phyloP scores from a whole-genome alignment of 108 stramenopile genomes.

The Skeletonema menzelii region DNA sequence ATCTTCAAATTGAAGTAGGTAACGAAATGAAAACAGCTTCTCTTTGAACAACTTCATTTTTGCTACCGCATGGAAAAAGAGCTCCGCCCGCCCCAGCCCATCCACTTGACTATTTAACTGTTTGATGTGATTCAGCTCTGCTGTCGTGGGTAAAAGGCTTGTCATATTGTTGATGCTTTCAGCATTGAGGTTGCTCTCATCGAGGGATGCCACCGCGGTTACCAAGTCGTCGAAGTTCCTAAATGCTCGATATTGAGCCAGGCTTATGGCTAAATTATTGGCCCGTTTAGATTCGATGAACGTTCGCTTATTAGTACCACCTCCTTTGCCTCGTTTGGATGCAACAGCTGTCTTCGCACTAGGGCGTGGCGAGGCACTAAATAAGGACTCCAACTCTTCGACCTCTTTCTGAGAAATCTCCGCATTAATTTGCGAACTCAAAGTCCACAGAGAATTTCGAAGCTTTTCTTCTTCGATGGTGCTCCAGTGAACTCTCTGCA shows the following conservation, averaged over 20 bases:
- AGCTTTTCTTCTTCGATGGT: constrained; percentile 38
- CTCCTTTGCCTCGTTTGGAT: not conserved
- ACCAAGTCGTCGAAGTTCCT: constrained; percentile 24
- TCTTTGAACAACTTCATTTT: constrained; percentile 24
- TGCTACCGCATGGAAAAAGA: constrained; percentile 40
- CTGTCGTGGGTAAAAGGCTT: constrained; percentile 30
- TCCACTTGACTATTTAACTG: constrained; percentile 20
- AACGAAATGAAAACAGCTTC: constrained; percentile 30
- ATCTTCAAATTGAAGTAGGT: constrained; percentile 40
- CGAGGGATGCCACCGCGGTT: constrained; percentile 40
- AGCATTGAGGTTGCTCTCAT: constrained; percentile 20
- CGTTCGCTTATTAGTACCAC: not conserved
- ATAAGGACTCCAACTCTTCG: constrained; percentile 31
- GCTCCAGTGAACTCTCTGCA: constrained; percentile 52
- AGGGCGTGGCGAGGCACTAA: constrained; percentile 19
- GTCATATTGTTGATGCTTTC: constrained; percentile 38
- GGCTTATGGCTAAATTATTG: constrained; percentile 44
- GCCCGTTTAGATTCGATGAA: constrained; percentile 48
- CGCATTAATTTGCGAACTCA: constrained; percentile 5
- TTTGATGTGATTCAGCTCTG: constrained; percentile 19
- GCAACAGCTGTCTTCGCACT: not conserved
- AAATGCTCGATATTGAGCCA: constrained; percentile 46
- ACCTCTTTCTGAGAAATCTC: constrained; percentile 38
- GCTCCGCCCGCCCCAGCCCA: constrained; percentile 39
- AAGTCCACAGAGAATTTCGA: constrained; percentile 44